Percentiles rank a stretch among this genome's conserved stretches.
phyloP scores from a whole-genome alignment of 306 rosid genomes.

The Casuarina equisetifolia region DNA sequence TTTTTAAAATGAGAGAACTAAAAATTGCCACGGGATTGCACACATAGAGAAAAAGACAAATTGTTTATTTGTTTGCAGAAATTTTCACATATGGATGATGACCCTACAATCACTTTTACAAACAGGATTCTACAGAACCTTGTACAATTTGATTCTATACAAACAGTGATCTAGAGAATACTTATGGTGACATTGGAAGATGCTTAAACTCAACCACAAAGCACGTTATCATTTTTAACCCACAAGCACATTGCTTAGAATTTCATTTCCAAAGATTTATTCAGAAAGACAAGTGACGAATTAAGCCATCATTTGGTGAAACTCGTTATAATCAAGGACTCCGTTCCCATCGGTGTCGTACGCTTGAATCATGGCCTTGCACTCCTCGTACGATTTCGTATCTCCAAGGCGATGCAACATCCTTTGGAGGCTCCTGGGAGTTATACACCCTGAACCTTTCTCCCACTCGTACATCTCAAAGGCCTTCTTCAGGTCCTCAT shows the following conservation, averaged over 20 bases:
- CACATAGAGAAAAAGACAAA: no score
- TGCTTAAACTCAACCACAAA: no score
- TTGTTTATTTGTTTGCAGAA: no score
- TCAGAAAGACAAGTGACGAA: neutral
- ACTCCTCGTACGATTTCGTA: conserved; percentile 54
- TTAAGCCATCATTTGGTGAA: conserved; percentile 73
- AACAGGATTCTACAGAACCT: no score
- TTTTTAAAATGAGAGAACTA: no score
- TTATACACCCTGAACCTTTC: conserved; percentile 51
- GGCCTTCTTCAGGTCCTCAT: conserved; percentile 58
- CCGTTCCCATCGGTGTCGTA: conserved; percentile 71
- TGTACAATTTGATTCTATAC: no score
- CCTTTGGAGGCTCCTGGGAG: conserved; percentile 64
- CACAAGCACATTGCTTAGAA: neutral
- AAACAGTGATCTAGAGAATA: no score
- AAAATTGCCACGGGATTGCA: no score
- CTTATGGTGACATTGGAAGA: no score
- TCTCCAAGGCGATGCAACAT: conserved; percentile 76
- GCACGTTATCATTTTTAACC: neutral
- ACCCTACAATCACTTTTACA: no score
- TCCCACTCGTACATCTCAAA: conserved; percentile 74
- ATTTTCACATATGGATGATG: no score
- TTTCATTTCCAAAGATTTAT: neutral
- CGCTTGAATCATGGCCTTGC: conserved; percentile 59
- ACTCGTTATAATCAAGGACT: conserved; percentile 67